A percentile compares a stretch with the other conserved stretches of the same genome.
phyloP scores from a whole-genome alignment of 2,329 filamentous ascomycete genomes.

The Neurospora crassa region DNA sequence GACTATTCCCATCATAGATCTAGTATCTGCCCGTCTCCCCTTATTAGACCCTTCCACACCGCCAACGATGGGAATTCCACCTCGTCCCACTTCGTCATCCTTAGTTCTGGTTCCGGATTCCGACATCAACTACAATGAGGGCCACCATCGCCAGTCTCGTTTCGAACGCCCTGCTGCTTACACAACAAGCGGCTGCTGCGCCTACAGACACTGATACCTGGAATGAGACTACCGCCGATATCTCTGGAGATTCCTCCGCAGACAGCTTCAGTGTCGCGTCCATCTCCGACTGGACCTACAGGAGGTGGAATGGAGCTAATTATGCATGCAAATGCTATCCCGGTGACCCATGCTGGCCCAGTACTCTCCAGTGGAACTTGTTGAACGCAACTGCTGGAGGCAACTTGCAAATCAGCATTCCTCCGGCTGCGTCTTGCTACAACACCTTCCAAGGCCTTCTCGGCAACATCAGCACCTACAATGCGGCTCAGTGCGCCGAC shows the following conservation, averaged over 20 bases:
- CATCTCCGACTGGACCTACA: constrained; percentile 6
- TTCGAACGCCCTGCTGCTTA: constrained; percentile 9
- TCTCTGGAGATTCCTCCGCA: not conserved
- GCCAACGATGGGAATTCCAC: not conserved
- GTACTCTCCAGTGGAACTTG: constrained; percentile 11
- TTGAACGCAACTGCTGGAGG: constrained; percentile 28
- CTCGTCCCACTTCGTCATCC: not conserved
- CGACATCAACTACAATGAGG: constrained; percentile 7
- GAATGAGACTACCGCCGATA: not conserved
- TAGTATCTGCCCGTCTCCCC: not conserved
- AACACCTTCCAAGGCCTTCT: constrained; percentile 28
- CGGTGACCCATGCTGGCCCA: constrained; percentile 20
- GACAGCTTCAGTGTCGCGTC: not conserved
- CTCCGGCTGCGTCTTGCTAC: constrained; percentile 26
- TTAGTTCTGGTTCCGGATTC: not conserved
- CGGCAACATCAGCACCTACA: constrained; percentile 26
- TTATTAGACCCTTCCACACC: not conserved
- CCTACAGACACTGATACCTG: not conserved
- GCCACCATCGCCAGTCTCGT: constrained; percentile 8
- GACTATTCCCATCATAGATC: not conserved
- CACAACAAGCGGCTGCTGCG: not conserved
- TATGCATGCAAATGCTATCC: constrained; percentile 21
- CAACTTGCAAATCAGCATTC: constrained; percentile 24
- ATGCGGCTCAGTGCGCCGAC: constrained; percentile 25
- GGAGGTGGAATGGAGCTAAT: constrained; percentile 10